phyloP scores from a whole-genome alignment of 495 filamentous ascomycete species.

The Penicillium paxilli region DNA sequence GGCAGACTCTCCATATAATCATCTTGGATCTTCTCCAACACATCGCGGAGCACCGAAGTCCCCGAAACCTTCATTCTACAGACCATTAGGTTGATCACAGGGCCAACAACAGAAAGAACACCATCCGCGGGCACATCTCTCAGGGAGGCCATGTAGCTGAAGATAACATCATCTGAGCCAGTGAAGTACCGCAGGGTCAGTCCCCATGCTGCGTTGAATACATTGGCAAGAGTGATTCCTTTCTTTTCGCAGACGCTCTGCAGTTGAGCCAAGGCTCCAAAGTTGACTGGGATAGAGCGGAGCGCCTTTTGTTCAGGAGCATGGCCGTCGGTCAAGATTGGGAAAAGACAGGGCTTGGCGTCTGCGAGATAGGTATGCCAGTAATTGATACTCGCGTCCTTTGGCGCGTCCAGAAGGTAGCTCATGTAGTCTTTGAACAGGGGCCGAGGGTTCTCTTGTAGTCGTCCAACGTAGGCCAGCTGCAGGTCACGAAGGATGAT shows the following conservation, averaged over 20 bases:
- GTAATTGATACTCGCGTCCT: conserved; percentile 45
- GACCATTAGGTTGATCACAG: conserved; percentile 51
- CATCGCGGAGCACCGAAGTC: conserved; percentile 22
- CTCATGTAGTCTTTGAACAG: conserved; percentile 56
- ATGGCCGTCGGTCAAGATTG: conserved; percentile 38
- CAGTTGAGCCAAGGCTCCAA: conserved; percentile 27
- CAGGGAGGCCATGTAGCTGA: conserved; percentile 41
- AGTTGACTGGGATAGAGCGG: conserved; percentile 33
- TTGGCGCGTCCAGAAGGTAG: conserved; percentile 39
- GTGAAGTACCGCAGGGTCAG: conserved; percentile 55
- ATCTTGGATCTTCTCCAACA: conserved; percentile 43
- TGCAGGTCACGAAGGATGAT: conserved; percentile 50
- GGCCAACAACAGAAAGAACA: conserved; percentile 49
- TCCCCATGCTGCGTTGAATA: conserved; percentile 55
- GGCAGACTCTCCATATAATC: conserved; percentile 51
- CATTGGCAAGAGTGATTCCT: conserved; percentile 51
- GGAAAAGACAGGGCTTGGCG: conserved; percentile 54
- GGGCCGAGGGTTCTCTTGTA: conserved; percentile 35
- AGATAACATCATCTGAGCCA: conserved; percentile 53
- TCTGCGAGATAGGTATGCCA: conserved; percentile 53
- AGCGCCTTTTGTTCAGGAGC: conserved; percentile 20
- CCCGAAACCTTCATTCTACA: conserved; percentile 44
- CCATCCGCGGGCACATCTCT: conserved; percentile 33
- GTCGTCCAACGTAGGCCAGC: conserved; percentile 43
- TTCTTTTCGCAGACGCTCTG: conserved; percentile 44